These are phyloP conservation scores for Colletotrichum sp. DNA, from an alignment of 2,329 filamentous ascomycete genomes.

Conservation along the genomic window DNA sequence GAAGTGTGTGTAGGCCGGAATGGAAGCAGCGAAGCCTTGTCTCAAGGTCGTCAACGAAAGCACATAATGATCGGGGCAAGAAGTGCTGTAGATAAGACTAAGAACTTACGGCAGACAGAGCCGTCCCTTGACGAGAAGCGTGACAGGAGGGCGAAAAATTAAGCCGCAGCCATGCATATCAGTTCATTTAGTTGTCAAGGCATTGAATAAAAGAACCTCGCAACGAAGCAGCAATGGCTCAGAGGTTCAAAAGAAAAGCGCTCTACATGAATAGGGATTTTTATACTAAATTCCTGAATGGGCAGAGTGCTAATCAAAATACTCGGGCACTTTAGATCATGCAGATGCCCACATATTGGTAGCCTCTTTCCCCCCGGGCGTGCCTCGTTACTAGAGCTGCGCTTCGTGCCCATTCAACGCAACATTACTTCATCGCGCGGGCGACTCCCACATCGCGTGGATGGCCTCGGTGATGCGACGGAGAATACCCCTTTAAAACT, in stretches of 20 bases:
- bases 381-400: background rate
- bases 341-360: background rate
- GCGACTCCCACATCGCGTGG: background rate
- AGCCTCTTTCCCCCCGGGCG: background rate
- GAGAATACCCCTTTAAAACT: slow-evolving; percentile 15
- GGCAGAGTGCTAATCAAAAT: background rate
- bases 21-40: background rate
- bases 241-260: background rate
- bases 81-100: background rate
- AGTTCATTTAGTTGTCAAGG: background rate
- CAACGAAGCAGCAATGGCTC: background rate
- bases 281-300: background rate
- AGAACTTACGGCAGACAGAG: background rate
- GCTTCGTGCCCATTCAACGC: background rate
- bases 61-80: background rate
- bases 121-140: background rate
- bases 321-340: background rate
- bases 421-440: background rate
- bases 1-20: background rate
- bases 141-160: background rate
- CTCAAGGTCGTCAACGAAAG: background rate
- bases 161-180: background rate
- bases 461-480: background rate
- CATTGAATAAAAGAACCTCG: background rate
- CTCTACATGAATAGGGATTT: background rate